Evolutionary conservation across 257 asterid species (phyloP).

Genomic region (Solanum pinnatisectum): DNA sequence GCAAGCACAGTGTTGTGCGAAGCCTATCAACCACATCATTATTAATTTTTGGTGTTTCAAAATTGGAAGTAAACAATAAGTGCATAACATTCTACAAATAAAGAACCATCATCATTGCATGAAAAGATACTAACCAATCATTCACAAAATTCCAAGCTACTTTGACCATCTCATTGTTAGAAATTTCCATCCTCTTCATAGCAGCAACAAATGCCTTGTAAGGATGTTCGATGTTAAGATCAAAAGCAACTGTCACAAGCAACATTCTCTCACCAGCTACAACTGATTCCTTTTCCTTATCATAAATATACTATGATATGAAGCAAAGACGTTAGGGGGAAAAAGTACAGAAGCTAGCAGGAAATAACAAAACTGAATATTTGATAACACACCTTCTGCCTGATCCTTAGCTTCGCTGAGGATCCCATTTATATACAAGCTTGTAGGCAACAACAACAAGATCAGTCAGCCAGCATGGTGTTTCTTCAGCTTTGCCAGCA

Average conservation of each 20-base stretch:
- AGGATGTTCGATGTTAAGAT: constrained; percentile 51
- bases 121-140: constrained; percentile 34
- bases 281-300: constrained; percentile 35
- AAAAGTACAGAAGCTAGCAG: neutral
- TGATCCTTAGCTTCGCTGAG: constrained; percentile 46
- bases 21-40: constrained; percentile 27
- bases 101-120: neutral
- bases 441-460: constrained; percentile 33
- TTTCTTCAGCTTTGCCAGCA: constrained; percentile 54
- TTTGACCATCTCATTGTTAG: constrained; percentile 34
- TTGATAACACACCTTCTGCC: constrained; percentile 28
- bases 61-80: neutral
- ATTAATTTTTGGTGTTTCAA: neutral
- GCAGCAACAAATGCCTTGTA: constrained; percentile 53
- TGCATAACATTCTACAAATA: neutral
- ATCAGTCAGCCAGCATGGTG: constrained; percentile 48
- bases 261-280: constrained; percentile 41
- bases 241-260: constrained; percentile 49
- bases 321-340: constrained; percentile 1
- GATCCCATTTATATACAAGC: constrained; percentile 45
- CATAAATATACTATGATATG: constrained; percentile 33
- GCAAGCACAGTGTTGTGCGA: constrained; percentile 49
- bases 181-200: constrained; percentile 32
- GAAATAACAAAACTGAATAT: neutral
- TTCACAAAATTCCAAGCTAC: constrained; percentile 64